Evolutionary conservation across 805 yeast species (phyloP).

Genomic region (Wickerhamiella kurtzmanii): DNA sequence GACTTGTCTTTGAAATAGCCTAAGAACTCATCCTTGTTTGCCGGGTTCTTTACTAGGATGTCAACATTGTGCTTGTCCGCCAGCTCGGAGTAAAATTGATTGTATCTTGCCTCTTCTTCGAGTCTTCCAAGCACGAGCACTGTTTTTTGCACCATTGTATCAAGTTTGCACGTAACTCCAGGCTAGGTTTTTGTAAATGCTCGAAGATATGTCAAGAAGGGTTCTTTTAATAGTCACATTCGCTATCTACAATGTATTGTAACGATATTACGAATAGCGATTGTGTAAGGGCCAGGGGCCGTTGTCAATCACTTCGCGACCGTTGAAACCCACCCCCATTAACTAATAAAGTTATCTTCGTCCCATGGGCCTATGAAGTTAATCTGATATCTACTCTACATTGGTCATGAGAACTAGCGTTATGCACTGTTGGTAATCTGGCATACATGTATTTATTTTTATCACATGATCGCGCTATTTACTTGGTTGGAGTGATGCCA

Average conservation of each 20-base stretch:
- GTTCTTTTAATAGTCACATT: too few relatives aligned
- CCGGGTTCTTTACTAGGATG: conserved; percentile 7
- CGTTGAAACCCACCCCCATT: too few relatives aligned
- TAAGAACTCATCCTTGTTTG: conserved; percentile 14
- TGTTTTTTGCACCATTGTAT: neutral
- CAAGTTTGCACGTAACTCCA: neutral
- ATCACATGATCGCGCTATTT: neutral
- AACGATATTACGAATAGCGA: too few relatives aligned
- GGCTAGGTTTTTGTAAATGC: neutral
- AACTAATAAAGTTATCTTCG: too few relatives aligned
- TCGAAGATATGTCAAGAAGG: too few relatives aligned
- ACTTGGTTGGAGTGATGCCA: neutral
- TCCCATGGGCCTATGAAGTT: too few relatives aligned
- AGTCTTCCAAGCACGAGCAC: neutral
- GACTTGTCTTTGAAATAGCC: conserved; percentile 10
- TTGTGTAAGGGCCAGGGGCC: too few relatives aligned
- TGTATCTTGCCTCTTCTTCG: neutral
- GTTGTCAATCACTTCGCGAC: too few relatives aligned
- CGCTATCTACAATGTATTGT: too few relatives aligned
- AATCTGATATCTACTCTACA: too few relatives aligned
- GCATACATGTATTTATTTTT: neutral
- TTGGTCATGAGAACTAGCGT: too few relatives aligned
- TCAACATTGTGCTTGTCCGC: conserved; percentile 10
- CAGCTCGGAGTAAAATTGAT: neutral
- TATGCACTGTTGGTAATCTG: neutral